Base-by-base conservation (phyloP, 768 basidiomycete genomes). In the Kwoniella pini region DNA sequence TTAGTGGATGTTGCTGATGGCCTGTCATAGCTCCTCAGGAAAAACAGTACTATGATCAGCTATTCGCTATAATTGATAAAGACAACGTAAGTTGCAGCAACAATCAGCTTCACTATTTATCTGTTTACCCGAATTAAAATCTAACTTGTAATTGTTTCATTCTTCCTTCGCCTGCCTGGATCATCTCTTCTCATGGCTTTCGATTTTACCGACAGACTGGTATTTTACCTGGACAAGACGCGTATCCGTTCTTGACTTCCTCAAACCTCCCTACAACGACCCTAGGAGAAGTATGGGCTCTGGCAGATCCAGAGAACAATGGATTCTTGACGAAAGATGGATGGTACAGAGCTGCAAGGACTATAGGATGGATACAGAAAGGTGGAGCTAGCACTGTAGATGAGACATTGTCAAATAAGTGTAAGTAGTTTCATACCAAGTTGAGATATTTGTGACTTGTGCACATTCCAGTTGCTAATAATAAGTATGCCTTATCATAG, bases 361-460 rank as follows among this genome's bases (percentile, higher is more conserved):
- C 98, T 51, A 91, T 99, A 63, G 92, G 89, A 3, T 90, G 89
- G 83, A 89, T 92, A 2, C 96, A 98, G 82, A 87, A 87, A 68
- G 92, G 75, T 87, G 65, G 88, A 19, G 42, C 89, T 74, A 83
- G 83, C 62, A 77, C 89, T 36, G 82, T 84, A 1, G 81, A 83
- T 28, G 85, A 86, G 45, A 58, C 48, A 17, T 79, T 89, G 53
- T 80, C 88, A 57, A 81, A 80, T 66, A 88, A 87, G 83, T 83
- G 94, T 95, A 72, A 81, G 88, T 77, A 61, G 1, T 6, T 4
- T 38, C 17, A 2, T 21, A 11, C 12, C 21, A 21, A 13, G 6
- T 31, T 50, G n/a, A 31, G 6, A 19, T n/a, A 48, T 24, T 48
- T n/a, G 11, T 28, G 27, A 21, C 26, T 7, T 15, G 22, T 36